phyloP scores from a whole-genome alignment of 129 eudicot genomes.

The Chrysanthemum lavandulifolium region DNA sequence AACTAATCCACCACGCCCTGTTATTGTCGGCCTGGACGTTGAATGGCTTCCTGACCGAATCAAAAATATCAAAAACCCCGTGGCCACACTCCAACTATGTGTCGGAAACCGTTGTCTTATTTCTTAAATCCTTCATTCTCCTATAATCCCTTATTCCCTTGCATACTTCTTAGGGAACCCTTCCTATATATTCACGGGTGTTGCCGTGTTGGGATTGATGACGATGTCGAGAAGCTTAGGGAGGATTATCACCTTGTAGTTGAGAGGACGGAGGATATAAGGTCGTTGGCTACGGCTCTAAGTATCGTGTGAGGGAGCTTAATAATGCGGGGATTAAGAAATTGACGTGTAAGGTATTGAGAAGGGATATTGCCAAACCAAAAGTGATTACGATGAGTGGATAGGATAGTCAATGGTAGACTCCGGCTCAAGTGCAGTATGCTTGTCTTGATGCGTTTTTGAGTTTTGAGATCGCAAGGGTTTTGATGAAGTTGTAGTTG shows the following conservation, averaged over 20 bases:
- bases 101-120: slow-evolving; percentile 32
- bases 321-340: slow-evolving; percentile 33
- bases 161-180: slow-evolving; percentile 21
- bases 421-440: slow-evolving; percentile 39
- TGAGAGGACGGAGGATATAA: slow-evolving; percentile 16
- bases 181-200: slow-evolving; percentile 28
- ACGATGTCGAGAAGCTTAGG: slow-evolving; percentile 22
- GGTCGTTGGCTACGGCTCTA: slow-evolving; percentile 25
- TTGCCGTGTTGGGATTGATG: slow-evolving; percentile 32
- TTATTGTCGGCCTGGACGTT: slow-evolving; percentile 36
- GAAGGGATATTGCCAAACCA: slow-evolving; percentile 36
- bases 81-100: slow-evolving; percentile 33
- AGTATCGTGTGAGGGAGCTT: slow-evolving; percentile 16
- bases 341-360: slow-evolving; percentile 32
- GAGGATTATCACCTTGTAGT: slow-evolving; percentile 21
- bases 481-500: slow-evolving; percentile 8
- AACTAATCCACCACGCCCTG: slow-evolving; percentile 4
- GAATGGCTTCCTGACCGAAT: slow-evolving; percentile 36
- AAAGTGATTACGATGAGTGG: slow-evolving; percentile 34
- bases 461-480: slow-evolving; percentile 42
- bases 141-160: slow-evolving; percentile 22
- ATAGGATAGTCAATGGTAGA: slow-evolving; percentile 42
- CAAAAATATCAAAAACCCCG: slow-evolving; percentile 13
- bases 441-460: slow-evolving; percentile 51
- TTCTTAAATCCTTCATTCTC: slow-evolving; percentile 23